Percentiles rank a stretch among this genome's conserved stretches.
These are phyloP conservation scores for Beauveria bassiana DNA, from an alignment of 2,329 filamentous ascomycete species.

Conservation along the genomic window DNA sequence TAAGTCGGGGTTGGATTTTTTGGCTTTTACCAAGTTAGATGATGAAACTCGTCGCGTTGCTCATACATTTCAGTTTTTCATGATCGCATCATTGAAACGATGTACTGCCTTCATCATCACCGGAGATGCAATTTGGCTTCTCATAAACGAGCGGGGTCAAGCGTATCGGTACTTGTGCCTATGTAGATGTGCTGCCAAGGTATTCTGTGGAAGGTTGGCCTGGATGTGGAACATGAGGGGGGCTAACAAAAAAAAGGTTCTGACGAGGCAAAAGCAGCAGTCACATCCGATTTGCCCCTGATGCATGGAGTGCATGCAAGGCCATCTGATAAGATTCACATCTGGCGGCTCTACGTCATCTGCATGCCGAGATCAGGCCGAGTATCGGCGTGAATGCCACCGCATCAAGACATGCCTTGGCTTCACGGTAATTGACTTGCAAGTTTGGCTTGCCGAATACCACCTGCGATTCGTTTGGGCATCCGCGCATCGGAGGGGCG, in stretches of 20 bases:
- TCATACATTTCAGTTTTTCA: background rate
- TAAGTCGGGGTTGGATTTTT: background rate
- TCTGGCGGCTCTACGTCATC: background rate
- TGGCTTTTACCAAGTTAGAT: background rate
- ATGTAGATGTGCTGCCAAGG: no score
- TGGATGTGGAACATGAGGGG: no score
- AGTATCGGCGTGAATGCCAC: background rate
- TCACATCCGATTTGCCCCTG: no score
- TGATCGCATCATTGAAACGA: background rate
- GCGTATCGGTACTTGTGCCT: no score
- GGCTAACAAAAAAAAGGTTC: no score
- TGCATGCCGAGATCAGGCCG: background rate
- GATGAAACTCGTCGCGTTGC: background rate
- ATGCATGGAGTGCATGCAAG: background rate
- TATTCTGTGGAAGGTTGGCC: no score
- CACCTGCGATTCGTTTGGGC: background rate
- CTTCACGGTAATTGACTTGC: background rate
- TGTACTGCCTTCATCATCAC: background rate
- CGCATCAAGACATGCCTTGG: background rate
- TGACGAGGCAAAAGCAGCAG: no score
- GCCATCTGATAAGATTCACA: background rate
- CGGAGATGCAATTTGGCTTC: background rate
- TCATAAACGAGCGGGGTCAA: background rate
- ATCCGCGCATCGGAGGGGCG: constrained; percentile 1
- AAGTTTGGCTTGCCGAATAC: background rate